Percentiles rank a stretch among this genome's conserved stretches.
These are phyloP conservation scores for Thalassiosira hispida DNA, from an alignment of 352 stramenopile species.

Conservation along the genomic window DNA sequence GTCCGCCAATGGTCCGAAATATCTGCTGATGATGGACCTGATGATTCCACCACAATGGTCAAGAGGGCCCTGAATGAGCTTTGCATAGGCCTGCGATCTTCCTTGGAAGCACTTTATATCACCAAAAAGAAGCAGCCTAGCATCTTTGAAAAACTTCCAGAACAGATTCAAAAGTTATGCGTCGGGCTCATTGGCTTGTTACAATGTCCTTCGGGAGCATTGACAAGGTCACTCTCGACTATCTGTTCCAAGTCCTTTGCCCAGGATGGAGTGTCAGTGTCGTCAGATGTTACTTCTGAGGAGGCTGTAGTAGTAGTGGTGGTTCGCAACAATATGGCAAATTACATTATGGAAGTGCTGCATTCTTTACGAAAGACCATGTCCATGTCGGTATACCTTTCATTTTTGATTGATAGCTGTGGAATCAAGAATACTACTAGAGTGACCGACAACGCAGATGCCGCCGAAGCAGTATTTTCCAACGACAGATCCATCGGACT, in stretches of 20 bases:
- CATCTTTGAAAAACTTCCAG: slow-evolving; percentile 71
- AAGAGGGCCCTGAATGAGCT: slow-evolving; percentile 35
- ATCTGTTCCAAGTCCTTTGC: slow-evolving; percentile 53
- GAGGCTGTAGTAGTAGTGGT: slow-evolving; percentile 5
- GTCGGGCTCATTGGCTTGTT: slow-evolving; percentile 68
- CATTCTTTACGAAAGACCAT: slow-evolving; percentile 69
- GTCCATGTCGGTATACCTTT: slow-evolving; percentile 68
- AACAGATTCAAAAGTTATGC: slow-evolving; percentile 59
- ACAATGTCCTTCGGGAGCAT: slow-evolving; percentile 44
- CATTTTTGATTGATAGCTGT: slow-evolving; percentile 69
- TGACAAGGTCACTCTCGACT: slow-evolving; percentile 47
- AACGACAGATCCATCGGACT: slow-evolving; percentile 44
- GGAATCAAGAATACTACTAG: slow-evolving; percentile 37
- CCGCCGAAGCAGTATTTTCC: slow-evolving; percentile 27
- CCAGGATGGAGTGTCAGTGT: background rate
- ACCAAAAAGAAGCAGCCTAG: slow-evolving; percentile 35
- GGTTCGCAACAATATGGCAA: slow-evolving; percentile 37
- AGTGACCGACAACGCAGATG: background rate
- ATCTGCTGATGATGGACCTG: slow-evolving; percentile 1
- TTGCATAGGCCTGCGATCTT: slow-evolving; percentile 43
- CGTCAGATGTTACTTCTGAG: slow-evolving; percentile 1
- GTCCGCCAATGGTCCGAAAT: slow-evolving; percentile 38
- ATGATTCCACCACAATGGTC: slow-evolving; percentile 1
- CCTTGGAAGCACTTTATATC: slow-evolving; percentile 40
- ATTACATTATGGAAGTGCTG: slow-evolving; percentile 64